Conservation (phyloP, 2,329 filamentous ascomycete species). For the Penicillium sp. region DNA sequence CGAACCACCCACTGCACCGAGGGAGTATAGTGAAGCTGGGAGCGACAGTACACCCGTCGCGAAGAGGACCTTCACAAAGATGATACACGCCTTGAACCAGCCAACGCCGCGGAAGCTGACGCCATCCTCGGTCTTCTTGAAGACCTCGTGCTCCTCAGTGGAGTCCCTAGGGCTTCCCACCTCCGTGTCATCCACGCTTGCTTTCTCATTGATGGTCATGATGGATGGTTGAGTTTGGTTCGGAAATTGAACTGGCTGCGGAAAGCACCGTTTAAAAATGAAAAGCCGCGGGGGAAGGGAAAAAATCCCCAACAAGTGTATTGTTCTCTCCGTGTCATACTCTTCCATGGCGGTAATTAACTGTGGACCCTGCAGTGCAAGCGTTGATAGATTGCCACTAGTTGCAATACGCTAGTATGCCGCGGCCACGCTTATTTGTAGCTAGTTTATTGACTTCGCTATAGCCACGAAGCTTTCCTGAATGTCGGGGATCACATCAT, state of each 20-base stretch:
- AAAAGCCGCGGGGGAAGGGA: not conserved
- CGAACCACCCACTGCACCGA: constrained; percentile 47
- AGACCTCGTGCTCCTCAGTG: constrained; percentile 38
- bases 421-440: not conserved
- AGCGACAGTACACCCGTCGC: constrained; percentile 49
- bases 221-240: not conserved
- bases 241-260: not conserved
- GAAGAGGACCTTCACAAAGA: constrained; percentile 48
- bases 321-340: not conserved
- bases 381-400: not conserved
- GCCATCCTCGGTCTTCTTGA: constrained; percentile 42
- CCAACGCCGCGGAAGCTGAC: constrained; percentile 50
- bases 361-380: not conserved
- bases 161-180: constrained; percentile 1
- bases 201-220: constrained; percentile 1
- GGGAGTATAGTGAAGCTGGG: constrained; percentile 44
- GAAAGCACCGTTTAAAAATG: not conserved
- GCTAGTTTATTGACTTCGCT: not conserved
- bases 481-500: not conserved
- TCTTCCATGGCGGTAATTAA: not conserved
- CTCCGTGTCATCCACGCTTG: not conserved
- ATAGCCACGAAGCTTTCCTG: not conserved
- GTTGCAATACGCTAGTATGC: not conserved
- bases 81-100: constrained; percentile 49
- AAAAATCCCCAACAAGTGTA: not conserved